These are phyloP conservation scores for Petunia hybrid DNA, from an alignment of 305 asterid genomes.

Conservation along the genomic window DNA sequence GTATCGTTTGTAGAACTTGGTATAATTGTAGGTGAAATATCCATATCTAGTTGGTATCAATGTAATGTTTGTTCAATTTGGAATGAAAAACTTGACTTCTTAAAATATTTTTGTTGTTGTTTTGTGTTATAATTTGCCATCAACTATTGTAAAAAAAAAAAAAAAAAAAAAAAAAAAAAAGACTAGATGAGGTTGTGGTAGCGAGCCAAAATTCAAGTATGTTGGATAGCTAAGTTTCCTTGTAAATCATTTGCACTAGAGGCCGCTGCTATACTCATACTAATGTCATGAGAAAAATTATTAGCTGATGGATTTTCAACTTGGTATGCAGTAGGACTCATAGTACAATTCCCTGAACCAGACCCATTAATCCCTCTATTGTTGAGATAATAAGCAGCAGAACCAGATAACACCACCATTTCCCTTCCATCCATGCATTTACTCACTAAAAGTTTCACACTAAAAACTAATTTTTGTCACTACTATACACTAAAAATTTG, in stretches of 20 bases:
- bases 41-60: too few relatives aligned
- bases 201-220: too few relatives aligned
- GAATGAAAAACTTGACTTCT: too few relatives aligned
- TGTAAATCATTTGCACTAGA: conserved; percentile 14
- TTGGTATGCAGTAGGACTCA: conserved; percentile 51
- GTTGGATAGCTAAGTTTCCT: too few relatives aligned
- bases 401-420: conserved; percentile 64
- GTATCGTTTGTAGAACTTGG: too few relatives aligned
- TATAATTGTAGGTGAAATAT: too few relatives aligned
- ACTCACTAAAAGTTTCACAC: conserved; percentile 40
- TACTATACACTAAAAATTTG: conserved; percentile 21
- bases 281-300: conserved; percentile 49
- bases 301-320: conserved; percentile 52
- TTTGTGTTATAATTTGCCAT: too few relatives aligned
- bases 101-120: too few relatives aligned
- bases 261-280: conserved; percentile 39
- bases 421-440: conserved; percentile 83
- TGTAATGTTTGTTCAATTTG: too few relatives aligned
- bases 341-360: conserved; percentile 46
- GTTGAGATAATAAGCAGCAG: conserved; percentile 61
- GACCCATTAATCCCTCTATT: conserved; percentile 47
- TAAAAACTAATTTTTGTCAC: background rate
- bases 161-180: too few relatives aligned
- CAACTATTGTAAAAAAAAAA: too few relatives aligned
- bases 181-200: too few relatives aligned